Conservation (phyloP, 352 stramenopile species). For the Lagenidium giganteum region DNA sequence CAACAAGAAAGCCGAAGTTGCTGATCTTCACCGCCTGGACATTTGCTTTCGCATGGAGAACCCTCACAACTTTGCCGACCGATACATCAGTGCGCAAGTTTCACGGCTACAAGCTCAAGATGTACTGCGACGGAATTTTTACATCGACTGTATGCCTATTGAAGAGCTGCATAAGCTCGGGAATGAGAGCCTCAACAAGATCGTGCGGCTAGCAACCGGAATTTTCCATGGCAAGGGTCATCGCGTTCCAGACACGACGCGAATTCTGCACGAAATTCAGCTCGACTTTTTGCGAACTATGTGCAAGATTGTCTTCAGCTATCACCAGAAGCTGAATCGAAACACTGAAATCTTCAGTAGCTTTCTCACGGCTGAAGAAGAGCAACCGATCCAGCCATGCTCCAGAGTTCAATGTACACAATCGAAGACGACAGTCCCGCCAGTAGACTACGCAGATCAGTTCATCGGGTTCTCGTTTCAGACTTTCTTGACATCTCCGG, state of each 20-base stretch:
- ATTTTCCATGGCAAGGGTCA: conserved; percentile 67
- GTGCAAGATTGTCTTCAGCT: conserved; percentile 90
- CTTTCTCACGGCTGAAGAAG: conserved; percentile 46
- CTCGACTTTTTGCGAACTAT: conserved; percentile 90
- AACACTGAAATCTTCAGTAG: conserved; percentile 59
- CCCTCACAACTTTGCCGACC: conserved; percentile 67
- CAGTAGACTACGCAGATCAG: conserved; percentile 81
- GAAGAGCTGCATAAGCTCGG: conserved; percentile 81
- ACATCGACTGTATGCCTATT: conserved; percentile 82
- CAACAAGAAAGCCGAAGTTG: conserved; percentile 50
- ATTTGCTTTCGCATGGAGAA: conserved; percentile 84
- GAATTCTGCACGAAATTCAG: conserved; percentile 85
- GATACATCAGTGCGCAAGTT: conserved; percentile 57
- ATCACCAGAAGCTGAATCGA: conserved; percentile 41
- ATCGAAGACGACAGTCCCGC: conserved; percentile 27
- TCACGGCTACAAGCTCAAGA: conserved; percentile 62
- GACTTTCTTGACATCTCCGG: conserved; percentile 75
- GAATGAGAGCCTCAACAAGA: conserved; percentile 75
- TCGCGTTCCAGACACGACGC: conserved; percentile 67
- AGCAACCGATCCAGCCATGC: conserved; percentile 28
- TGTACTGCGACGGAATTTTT: conserved; percentile 67
- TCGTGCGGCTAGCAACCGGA: conserved; percentile 52
- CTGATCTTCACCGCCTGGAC: conserved; percentile 47
- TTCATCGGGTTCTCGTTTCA: conserved; percentile 87
- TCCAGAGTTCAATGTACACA: conserved; percentile 20